These are phyloP conservation scores for Neopestalotiopsis sp. DNA, from an alignment of 2,329 filamentous ascomycete species.

Conservation along the genomic window DNA sequence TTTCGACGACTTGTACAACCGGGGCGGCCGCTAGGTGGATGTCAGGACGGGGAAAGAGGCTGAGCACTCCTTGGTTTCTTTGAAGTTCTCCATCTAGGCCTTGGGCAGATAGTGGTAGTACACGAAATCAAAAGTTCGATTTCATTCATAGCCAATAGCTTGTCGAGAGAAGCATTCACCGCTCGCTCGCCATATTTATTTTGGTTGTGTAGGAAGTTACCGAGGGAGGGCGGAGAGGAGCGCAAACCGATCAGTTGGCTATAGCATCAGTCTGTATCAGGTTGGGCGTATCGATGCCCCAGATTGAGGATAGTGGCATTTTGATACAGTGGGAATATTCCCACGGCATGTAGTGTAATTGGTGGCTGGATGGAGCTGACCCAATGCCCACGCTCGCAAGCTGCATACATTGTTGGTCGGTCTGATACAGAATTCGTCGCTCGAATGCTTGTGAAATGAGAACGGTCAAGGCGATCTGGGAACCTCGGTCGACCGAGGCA, in stretches of 20 bases:
- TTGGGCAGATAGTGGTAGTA: not conserved
- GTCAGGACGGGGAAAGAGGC: not conserved
- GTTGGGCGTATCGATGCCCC: too few relatives aligned
- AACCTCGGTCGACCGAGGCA: not conserved
- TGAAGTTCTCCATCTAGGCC: not conserved
- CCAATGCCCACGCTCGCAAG: too few relatives aligned
- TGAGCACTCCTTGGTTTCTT: not conserved
- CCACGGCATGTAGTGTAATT: too few relatives aligned
- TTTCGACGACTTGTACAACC: not conserved
- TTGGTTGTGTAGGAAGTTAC: not conserved
- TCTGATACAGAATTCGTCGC: not conserved
- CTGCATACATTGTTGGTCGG: not conserved
- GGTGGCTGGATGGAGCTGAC: too few relatives aligned
- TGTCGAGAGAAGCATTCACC: not conserved
- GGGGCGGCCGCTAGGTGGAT: not conserved
- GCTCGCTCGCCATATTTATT: not conserved
- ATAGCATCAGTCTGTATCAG: too few relatives aligned
- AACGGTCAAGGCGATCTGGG: not conserved
- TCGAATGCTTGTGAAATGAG: not conserved
- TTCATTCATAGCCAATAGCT: not conserved
- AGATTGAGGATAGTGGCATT: too few relatives aligned
- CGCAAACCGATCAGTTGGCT: not conserved
- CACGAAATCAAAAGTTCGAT: constrained; percentile 8
- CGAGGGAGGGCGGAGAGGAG: not conserved
- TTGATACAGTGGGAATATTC: too few relatives aligned